Conservation (phyloP, 2,329 filamentous ascomycete species). For the Xylaria sp. region DNA sequence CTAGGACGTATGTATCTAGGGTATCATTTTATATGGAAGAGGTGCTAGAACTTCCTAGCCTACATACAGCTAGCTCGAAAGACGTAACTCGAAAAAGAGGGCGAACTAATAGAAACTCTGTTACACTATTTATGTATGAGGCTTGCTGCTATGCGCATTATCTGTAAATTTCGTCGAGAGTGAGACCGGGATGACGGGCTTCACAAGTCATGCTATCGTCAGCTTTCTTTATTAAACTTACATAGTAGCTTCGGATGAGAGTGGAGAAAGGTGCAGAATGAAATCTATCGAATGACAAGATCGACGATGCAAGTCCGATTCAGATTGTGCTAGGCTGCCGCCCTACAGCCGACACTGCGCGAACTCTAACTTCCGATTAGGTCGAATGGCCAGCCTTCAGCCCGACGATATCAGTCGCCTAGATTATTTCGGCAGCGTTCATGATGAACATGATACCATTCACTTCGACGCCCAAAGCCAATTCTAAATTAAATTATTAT, state of each 20-base stretch:
- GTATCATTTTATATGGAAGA: neutral
- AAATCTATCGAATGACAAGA: slow-evolving; percentile 26
- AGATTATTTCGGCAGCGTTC: neutral
- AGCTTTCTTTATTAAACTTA: slow-evolving; percentile 9
- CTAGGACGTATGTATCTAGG: neutral
- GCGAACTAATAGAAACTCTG: slow-evolving; percentile 1
- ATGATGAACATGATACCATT: neutral
- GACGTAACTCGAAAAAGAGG: neutral
- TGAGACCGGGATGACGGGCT: slow-evolving; percentile 25
- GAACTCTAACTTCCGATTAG: slow-evolving; percentile 17
- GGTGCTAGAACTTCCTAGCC: neutral
- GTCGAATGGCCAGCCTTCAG: neutral
- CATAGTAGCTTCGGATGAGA: slow-evolving; percentile 21
- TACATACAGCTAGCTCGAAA: neutral
- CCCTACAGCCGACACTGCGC: slow-evolving; percentile 15
- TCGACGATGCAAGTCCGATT: slow-evolving; percentile 30
- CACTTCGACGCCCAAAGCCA: neutral
- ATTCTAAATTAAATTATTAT: neutral
- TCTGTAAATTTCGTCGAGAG: neutral
- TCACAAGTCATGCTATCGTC: slow-evolving; percentile 31
- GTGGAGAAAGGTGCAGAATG: slow-evolving; percentile 13
- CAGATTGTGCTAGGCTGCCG: slow-evolving; percentile 27
- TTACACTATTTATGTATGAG: neutral
- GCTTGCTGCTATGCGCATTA: neutral
- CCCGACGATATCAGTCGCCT: neutral